phyloP scores from a whole-genome alignment of 2,329 filamentous ascomycete species.

The Chaetomium globosum region DNA sequence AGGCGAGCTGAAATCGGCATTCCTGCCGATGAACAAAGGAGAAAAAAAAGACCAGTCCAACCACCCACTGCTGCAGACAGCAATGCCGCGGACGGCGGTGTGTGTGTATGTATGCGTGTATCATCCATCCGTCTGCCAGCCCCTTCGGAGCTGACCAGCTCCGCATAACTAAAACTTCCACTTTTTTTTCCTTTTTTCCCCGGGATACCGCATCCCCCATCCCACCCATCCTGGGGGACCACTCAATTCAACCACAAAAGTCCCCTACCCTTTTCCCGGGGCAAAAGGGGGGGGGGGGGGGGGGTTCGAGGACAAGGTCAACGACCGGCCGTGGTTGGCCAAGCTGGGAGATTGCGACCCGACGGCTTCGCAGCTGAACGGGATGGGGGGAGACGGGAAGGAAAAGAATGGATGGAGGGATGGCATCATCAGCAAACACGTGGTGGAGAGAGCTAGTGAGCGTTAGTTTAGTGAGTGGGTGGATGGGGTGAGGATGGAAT shows the following conservation, averaged over 20 bases:
- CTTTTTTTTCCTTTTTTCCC: not conserved
- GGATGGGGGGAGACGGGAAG: not conserved
- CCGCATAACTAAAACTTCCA: no score
- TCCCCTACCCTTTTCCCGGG: not conserved
- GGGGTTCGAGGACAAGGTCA: not conserved
- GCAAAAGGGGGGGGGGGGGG: no score
- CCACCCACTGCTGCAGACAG: not conserved
- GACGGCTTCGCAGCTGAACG: constrained; percentile 20
- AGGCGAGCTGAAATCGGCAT: not conserved
- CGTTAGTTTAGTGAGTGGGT: no score
- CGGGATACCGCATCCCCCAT: not conserved
- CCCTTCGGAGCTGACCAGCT: not conserved
- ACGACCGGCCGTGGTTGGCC: constrained; percentile 14
- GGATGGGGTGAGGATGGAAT: no score
- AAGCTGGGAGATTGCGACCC: constrained; percentile 12
- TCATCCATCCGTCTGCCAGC: no score
- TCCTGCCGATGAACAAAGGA: not conserved
- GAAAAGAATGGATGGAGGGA: not conserved
- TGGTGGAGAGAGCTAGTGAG: no score
- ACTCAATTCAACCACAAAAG: not conserved
- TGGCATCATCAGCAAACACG: not conserved
- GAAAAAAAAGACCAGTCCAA: not conserved
- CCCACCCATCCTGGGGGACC: not conserved
- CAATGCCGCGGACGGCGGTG: not conserved
- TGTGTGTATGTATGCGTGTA: no score